Evolutionary conservation across 495 filamentous ascomycete genomes (phyloP), one percentile per base, ranked within the genome.

Genomic region (Paragyromitra xinjiangensis): DNA sequence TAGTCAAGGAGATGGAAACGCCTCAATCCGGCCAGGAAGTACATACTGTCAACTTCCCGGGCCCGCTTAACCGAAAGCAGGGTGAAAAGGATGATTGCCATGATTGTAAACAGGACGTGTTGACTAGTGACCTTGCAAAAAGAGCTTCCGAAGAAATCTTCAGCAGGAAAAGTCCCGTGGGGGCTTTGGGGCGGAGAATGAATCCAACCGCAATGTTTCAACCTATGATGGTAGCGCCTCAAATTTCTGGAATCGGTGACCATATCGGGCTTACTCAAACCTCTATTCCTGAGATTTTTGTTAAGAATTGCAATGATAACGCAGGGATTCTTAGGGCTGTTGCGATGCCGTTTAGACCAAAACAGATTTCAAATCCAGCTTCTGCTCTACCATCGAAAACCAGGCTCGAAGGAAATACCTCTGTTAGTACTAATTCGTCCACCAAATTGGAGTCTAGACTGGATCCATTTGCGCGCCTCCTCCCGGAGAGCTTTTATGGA

Each of bases 291-390:
- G 24, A 61, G 51, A 26, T 24, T 48, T 24, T 45, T 39, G 3
- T 22, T 0, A 71, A 50, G 12, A 12, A 22, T 58, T 53, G 45
- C 40, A 62, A 42, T 66, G 74, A 66, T 29, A 64, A 26, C 19
- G 50, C 22, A 42, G 74, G 48, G 65, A 48, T 29, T 26, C 69
- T 73, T 16, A 77, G 74, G 24, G 74, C 74, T 65, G 74, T n/a
- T 5, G 74, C 74, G 3, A 42, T 48, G 37, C 69, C 68, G 24
- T 77, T 73, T 58, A 61, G 66, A 16, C 68, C 69, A 37, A 73
- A 77, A 73, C 34, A 58, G n/a, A 59, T 11, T 63, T 39, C 40
- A 19, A 66, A 45, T 2, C 19, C 26, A 19, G 51, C n/a, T 50
- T 62, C 14, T n/a, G 12, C 6, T 16, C 14, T 26, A 40, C 3